These are phyloP conservation scores for Tephrocybe sp. DNA, from an alignment of 768 basidiomycete genomes.

Conservation along the genomic window DNA sequence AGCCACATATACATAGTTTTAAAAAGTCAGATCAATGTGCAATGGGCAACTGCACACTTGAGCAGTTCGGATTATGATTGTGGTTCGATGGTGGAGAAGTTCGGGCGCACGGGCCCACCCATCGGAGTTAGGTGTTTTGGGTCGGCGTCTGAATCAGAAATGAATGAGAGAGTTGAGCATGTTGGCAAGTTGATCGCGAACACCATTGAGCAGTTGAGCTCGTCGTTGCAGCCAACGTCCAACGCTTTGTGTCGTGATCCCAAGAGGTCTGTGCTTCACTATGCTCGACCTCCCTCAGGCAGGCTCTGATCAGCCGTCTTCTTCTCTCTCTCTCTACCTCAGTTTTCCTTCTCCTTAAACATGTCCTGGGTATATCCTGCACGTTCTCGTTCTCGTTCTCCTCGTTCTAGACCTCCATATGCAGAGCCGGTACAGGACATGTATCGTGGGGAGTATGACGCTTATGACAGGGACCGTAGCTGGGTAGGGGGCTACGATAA, in stretches of 20 bases:
- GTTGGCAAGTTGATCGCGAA: conserved; percentile 59
- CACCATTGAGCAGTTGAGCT: conserved; percentile 52
- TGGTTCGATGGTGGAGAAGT: not conserved
- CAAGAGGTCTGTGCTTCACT: conserved; percentile 93
- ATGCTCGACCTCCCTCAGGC: conserved; percentile 82
- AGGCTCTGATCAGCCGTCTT: conserved; percentile 72
- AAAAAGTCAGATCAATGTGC: too few species aligned
- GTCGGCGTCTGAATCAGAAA: conserved; percentile 43
- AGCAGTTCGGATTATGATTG: too few species aligned
- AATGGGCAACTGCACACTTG: too few species aligned
- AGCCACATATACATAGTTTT: too few species aligned
- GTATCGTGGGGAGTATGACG: conserved; percentile 68
- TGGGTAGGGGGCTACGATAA: conserved; percentile 77
- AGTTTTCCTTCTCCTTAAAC: conserved; percentile 56
- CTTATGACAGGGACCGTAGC: conserved; percentile 70
- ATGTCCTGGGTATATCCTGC: conserved; percentile 86
- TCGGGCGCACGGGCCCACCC: conserved; percentile 15
- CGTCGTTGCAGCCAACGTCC: conserved; percentile 40
- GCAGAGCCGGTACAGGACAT: conserved; percentile 57
- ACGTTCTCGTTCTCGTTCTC: conserved; percentile 85
- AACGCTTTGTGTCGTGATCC: conserved; percentile 55
- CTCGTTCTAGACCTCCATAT: conserved; percentile 58
- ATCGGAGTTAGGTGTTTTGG: conserved; percentile 14
- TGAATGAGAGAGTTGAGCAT: conserved; percentile 20
- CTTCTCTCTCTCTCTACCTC: conserved; percentile 57